Base-by-base conservation (phyloP, 108 stramenopile species). In the Pseudonitzschia pungens region DNA sequence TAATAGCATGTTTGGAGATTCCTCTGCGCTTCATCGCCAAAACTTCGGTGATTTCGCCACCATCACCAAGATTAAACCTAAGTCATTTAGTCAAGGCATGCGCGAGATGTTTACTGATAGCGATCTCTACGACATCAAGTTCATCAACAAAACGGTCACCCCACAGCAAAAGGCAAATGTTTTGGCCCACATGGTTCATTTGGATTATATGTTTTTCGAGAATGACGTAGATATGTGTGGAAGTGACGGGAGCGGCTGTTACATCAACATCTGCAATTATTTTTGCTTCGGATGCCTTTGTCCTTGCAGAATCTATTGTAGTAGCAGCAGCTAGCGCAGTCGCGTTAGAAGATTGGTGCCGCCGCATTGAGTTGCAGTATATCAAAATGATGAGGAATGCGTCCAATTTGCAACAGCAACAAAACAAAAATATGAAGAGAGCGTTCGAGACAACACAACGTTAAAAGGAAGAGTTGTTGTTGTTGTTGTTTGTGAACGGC, bases 191-290 rank as follows among this genome's bases (percentile, higher is more conserved):
- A 59, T 71, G 57, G 24, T 71, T 26, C 52, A 57, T 21, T 22
- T 71, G 18, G 70, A 71, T 21, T 71, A 71, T 57, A 71, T 71
- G 57, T 71, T 71, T 57, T 71, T 71, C 51, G 70, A 71, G 36
- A n/a, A 16, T 9, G 70, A 71, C 0, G 52, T 21, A n/a, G 70
- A 71, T 26, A 60, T 71, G 57, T 71, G 70, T 26, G 6, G 28
- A 28, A 50, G 60, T 4, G 60, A 57, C 21, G 41, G 32, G 8
- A 27, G 58, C 9, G 22, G n/a, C 10, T 31, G 16, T 18, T 40
- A 27, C 16, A 58, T 71, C 55, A 43, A 27, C 26, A 33, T 71
- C 0, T 40, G 21, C 70, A 71, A 71, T 42, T 71, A 57, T 18
- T 71, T 63, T 22, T 29, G 22, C 41, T 71, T 59, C 29, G 70